Base-by-base conservation (phyloP, 768 basidiomycete species). In the Harrya chromipes region DNA sequence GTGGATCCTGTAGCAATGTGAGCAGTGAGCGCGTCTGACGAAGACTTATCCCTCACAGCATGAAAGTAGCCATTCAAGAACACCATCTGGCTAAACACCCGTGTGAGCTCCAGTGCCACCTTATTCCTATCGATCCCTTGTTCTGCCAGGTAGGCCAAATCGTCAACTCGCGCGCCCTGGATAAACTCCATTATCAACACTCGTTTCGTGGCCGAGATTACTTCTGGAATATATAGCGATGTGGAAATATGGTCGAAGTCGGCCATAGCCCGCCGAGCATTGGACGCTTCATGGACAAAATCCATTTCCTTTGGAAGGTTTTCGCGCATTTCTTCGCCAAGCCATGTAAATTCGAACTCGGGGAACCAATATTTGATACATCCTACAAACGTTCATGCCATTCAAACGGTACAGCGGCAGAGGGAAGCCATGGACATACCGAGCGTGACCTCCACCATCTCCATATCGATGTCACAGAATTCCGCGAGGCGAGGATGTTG, bases 111-210 rank as follows among this genome's bases (percentile, higher is more conserved):
- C 46, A 95, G 72, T 1, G 93, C 85, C 38, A 99, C 94, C 65
- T 86, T 87, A 64, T 98, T 99, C 46, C 95, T 77, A 68, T 99
- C 92, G 54, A 99, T 97, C 39, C 80, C 76, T 53, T 89, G 76
- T 33, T 82, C 73, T 20, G 87, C 85, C 13, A 99, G 78, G 64
- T 91, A 99, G 33, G 75, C 75, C 46, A 95, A 66, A 65, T 97
- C 88, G 62, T 97, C 94, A 3, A 95, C 85, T 23, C 94, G 78
- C 5, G 84, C 88, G 16, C 95, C 94, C 59, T 87, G 74, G 40
- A 93, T 93, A 61, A 82, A 98, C 63, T 99, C 95, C 95, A 97
- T 97, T 43, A 94, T 79, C 50, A 99, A 74, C 6, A 94, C 86
- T 38, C 95, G 75, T 65, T 87, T 90, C 23, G 84, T 83, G 4